Evolutionary conservation across 2,329 filamentous ascomycete species (phyloP).

Genomic region (Immersiporthe knoxdaviesiana): DNA sequence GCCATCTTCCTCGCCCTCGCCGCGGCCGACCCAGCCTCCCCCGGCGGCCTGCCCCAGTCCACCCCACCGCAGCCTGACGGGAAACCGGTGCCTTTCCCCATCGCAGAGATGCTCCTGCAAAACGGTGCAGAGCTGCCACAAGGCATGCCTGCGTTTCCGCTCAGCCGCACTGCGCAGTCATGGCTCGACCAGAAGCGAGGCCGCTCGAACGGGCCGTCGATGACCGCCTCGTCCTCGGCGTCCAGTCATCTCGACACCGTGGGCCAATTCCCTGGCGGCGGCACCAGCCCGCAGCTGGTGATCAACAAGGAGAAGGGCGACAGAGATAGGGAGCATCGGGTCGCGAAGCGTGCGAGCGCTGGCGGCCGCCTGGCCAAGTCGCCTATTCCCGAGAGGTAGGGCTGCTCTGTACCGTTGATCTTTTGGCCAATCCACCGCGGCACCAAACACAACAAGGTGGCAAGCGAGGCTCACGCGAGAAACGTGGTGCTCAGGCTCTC

Average conservation of each 20-base stretch:
- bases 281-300: slow-evolving; percentile 37
- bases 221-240: slow-evolving; percentile 27
- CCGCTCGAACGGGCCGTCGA: slow-evolving; percentile 43
- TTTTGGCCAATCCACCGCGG: slow-evolving; percentile 29
- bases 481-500: slow-evolving; percentile 27
- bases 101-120: slow-evolving; percentile 89
- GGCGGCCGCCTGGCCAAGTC: slow-evolving; percentile 72
- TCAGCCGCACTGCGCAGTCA: slow-evolving; percentile 77
- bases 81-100: slow-evolving; percentile 73
- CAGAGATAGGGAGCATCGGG: slow-evolving; percentile 66
- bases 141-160: slow-evolving; percentile 76
- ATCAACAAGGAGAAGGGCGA: slow-evolving; percentile 52
- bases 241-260: slow-evolving; percentile 58
- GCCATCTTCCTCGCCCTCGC: slow-evolving; percentile 89
- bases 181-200: slow-evolving; percentile 81
- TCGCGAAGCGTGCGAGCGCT: slow-evolving; percentile 80
- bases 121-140: slow-evolving; percentile 89
- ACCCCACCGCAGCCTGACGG: slow-evolving; percentile 45
- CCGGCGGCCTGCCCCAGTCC: slow-evolving; percentile 54
- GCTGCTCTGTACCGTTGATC: slow-evolving; percentile 35
- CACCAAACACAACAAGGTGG: slow-evolving; percentile 18
- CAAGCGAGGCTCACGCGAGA: slow-evolving; percentile 18
- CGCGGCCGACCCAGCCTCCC: slow-evolving; percentile 86
- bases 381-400: slow-evolving; percentile 65
- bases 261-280: slow-evolving; percentile 58